Percentiles rank a stretch among this genome's conserved stretches.
These are phyloP conservation scores for Penicillium sp. DNA, from an alignment of 2,329 filamentous ascomycete species.

Conservation along the genomic window DNA sequence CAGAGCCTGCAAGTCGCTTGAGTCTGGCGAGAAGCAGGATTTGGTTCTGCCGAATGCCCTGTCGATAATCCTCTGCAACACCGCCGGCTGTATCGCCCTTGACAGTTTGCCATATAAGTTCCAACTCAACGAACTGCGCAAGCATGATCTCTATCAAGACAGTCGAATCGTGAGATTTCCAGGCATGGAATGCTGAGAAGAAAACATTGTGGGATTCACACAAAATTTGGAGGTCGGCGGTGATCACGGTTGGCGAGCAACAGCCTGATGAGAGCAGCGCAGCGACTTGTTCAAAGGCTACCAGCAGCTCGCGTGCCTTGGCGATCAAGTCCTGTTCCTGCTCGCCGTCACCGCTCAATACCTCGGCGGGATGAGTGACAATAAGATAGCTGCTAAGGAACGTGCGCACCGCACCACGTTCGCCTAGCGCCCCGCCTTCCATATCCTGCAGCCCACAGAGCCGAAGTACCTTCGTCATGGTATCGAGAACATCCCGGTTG, in stretches of 20 bases:
- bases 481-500: conserved; percentile 49
- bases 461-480: conserved; percentile 53
- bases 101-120: conserved; percentile 64
- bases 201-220: conserved; percentile 57
- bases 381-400: conserved; percentile 63
- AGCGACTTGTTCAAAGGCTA: conserved; percentile 52
- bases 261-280: conserved; percentile 47
- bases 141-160: conserved; percentile 63
- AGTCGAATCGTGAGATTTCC: conserved; percentile 61
- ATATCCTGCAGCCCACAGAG: conserved; percentile 53
- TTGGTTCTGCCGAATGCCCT: conserved; percentile 63
- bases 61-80: conserved; percentile 59
- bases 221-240: conserved; percentile 47
- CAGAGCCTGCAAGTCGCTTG: conserved; percentile 58
- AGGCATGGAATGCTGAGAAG: conserved; percentile 59
- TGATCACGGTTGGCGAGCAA: conserved; percentile 40
- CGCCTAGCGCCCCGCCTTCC: conserved; percentile 45
- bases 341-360: conserved; percentile 58
- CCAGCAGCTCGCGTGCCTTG: conserved; percentile 57
- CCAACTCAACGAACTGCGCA: conserved; percentile 61
- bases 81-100: conserved; percentile 59
- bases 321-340: conserved; percentile 59
- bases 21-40: conserved; percentile 59
- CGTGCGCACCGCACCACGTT: conserved; percentile 53
- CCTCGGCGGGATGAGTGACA: conserved; percentile 56